Percentiles rank a stretch among this genome's conserved stretches.
phyloP scores from a whole-genome alignment of 495 filamentous ascomycete species.

The Aspergillus diversus region DNA sequence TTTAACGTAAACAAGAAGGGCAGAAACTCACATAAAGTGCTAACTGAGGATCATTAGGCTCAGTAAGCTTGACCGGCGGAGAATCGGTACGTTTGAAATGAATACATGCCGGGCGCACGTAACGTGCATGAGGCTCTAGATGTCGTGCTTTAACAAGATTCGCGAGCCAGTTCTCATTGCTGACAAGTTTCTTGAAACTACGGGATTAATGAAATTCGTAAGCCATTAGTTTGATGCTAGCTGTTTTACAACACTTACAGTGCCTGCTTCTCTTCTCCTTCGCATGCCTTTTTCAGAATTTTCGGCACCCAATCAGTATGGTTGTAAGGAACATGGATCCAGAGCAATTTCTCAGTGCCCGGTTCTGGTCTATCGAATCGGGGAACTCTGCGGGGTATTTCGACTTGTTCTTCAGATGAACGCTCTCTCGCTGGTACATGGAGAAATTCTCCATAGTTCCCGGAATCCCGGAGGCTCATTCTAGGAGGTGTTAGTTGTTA shows the following conservation, averaged over 20 bases:
- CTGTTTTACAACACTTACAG: constrained; percentile 26
- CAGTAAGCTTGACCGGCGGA: constrained; percentile 27
- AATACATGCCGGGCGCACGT: constrained; percentile 45
- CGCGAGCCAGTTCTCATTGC: constrained; percentile 48
- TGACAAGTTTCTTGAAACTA: constrained; percentile 56
- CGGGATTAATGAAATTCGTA: neutral
- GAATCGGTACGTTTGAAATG: constrained; percentile 37
- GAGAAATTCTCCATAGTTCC: constrained; percentile 30
- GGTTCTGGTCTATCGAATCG: constrained; percentile 46
- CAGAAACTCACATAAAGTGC: constrained; percentile 46
- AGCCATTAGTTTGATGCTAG: too few relatives aligned
- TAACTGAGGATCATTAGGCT: constrained; percentile 37
- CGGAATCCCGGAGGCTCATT: constrained; percentile 17
- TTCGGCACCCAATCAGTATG: constrained; percentile 67
- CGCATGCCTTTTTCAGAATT: constrained; percentile 27
- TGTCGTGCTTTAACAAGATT: constrained; percentile 51
- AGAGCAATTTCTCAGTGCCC: constrained; percentile 57
- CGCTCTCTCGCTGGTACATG: constrained; percentile 35
- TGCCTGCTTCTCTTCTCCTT: constrained; percentile 33
- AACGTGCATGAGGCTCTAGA: constrained; percentile 51
- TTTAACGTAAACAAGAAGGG: neutral
- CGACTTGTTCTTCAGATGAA: constrained; percentile 29
- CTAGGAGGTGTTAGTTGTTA: neutral
- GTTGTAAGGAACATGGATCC: constrained; percentile 70
- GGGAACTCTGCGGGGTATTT: constrained; percentile 35